A percentile compares a stretch with the other conserved stretches of the same genome.
phyloP scores from a whole-genome alignment of 2,329 filamentous ascomycete genomes.

The Aureobasidium vineae region DNA sequence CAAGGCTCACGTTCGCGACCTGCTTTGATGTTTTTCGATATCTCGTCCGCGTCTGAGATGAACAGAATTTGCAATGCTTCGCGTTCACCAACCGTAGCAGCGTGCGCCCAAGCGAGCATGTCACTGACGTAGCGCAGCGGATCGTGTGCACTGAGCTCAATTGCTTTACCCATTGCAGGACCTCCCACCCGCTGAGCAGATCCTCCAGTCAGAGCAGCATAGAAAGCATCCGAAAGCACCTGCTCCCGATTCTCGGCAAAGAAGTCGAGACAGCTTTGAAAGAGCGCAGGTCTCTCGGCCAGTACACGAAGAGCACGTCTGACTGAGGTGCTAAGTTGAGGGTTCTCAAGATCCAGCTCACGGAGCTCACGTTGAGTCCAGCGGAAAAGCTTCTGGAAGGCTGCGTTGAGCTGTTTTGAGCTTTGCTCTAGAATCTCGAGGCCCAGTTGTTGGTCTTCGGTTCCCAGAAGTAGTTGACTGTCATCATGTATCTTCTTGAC shows the following conservation, averaged over 20 bases:
- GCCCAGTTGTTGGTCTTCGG: slow-evolving; percentile 83
- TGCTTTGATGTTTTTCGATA: slow-evolving; percentile 75
- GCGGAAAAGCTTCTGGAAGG: slow-evolving; percentile 92
- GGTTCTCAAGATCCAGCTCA: slow-evolving; percentile 86
- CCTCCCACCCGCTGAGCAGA: slow-evolving; percentile 50
- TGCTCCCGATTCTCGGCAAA: slow-evolving; percentile 89
- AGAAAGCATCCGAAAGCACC: slow-evolving; percentile 84
- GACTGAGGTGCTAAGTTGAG: slow-evolving; percentile 83
- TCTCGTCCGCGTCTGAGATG: slow-evolving; percentile 83
- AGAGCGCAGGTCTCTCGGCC: slow-evolving; percentile 83
- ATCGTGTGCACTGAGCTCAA: slow-evolving; percentile 91
- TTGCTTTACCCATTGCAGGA: slow-evolving; percentile 66
- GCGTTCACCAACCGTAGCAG: slow-evolving; percentile 86
- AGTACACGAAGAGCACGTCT: slow-evolving; percentile 80
- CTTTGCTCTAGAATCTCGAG: slow-evolving; percentile 90
- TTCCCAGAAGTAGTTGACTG: slow-evolving; percentile 83
- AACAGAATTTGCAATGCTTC: slow-evolving; percentile 92
- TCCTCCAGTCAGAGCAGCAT: slow-evolving; percentile 77
- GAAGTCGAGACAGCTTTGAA: slow-evolving; percentile 89
- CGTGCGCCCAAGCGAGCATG: slow-evolving; percentile 97
- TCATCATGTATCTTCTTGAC: slow-evolving; percentile 87
- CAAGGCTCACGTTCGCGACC: slow-evolving; percentile 82
- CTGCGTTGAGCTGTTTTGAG: slow-evolving; percentile 79
- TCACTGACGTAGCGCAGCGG: slow-evolving; percentile 89
- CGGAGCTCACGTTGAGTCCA: slow-evolving; percentile 96